These are phyloP conservation scores for Austroboletus niveus DNA, from an alignment of 1,284 basidiomycete species.

Conservation along the genomic window DNA sequence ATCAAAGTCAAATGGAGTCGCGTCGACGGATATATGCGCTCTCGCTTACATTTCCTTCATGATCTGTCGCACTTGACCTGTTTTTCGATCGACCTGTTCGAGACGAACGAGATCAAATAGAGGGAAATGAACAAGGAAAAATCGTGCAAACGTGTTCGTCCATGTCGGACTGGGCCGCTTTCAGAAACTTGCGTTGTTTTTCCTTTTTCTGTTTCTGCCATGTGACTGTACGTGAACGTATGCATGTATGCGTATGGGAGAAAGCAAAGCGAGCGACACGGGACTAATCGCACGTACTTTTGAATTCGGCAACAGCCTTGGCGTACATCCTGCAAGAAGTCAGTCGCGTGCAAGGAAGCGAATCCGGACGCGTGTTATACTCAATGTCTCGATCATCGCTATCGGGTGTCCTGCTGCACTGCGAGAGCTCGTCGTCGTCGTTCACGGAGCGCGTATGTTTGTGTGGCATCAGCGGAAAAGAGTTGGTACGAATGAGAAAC, in stretches of 20 bases:
- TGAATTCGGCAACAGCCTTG: slow-evolving; percentile 32
- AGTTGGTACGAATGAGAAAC: background rate
- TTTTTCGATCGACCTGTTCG: slow-evolving; percentile 22
- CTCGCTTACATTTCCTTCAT: slow-evolving; percentile 24
- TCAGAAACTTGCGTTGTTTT: slow-evolving; percentile 34
- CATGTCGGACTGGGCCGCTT: slow-evolving; percentile 28
- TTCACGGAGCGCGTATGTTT: slow-evolving; percentile 12
- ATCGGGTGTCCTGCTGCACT: slow-evolving; percentile 17
- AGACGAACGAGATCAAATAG: background rate
- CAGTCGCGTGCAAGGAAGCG: background rate
- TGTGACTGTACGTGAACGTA: slow-evolving; percentile 27
- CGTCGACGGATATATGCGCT: slow-evolving; percentile 7
- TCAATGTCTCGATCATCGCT: slow-evolving; percentile 31
- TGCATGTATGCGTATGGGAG: background rate
- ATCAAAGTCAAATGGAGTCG: background rate
- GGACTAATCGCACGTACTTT: slow-evolving; percentile 16
- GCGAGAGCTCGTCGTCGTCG: slow-evolving; percentile 18
- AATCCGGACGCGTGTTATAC: slow-evolving; percentile 9
- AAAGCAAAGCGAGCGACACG: too few species aligned
- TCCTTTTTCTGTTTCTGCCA: slow-evolving; percentile 41
- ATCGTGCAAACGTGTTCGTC: slow-evolving; percentile 26
- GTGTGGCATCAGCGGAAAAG: slow-evolving; percentile 14
- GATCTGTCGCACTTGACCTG: slow-evolving; percentile 19
- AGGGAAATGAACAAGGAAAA: too few species aligned
- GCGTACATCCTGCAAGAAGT: slow-evolving; percentile 24